Evolutionary conservation across 2,329 filamentous ascomycete genomes (phyloP), one percentile per base, ranked within the genome.

Genomic region (Pseudocercospora crystallina): DNA sequence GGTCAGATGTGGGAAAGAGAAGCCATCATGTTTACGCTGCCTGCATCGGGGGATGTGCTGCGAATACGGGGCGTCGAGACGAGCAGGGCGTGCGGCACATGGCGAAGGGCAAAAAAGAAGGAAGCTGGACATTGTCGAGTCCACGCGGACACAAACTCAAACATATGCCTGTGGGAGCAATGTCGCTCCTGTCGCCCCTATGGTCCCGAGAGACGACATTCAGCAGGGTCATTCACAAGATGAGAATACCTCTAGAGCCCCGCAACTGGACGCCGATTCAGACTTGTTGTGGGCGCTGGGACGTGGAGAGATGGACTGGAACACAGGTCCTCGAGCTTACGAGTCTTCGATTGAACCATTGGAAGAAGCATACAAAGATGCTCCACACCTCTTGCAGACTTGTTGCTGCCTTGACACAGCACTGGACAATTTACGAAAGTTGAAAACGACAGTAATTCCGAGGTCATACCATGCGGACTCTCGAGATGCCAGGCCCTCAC

Each of bases 401-500:
- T n/a, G n/a, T 30, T 46, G 43, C 26, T 46, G 43, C 34, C 32
- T 46, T n/a, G 39, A 38, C 15, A 46, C 43, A 20, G 43, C 43
- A 12, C 34, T 46, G 20, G 43, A 46, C 20, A 17, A 38, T 9
- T 35, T 46, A 29, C 33, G 34, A 5, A 33, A 46, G 32, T 14
- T 46, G 35, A 46, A 26, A 20, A 46, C 39, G 12, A 46, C 34
- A 14, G 43, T 38, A 36, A 35, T 35, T 8, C 39, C 43, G 20
- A 46, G 39, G 17, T 33, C 43, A 20, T 46, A 35, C 26, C 43
- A 33, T 26, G 15, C 43, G 34, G 8, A 46, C 43, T 33, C 43
- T 46, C 20, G 43, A 46, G 20, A 46, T 46, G 43, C 34, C 43
- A n/a, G n/a, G n/a, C n/a, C n/a, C n/a, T n/a, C n/a, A n/a, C n/a